Base-by-base conservation (phyloP, 768 basidiomycete genomes). In the Amanita muscaria region DNA sequence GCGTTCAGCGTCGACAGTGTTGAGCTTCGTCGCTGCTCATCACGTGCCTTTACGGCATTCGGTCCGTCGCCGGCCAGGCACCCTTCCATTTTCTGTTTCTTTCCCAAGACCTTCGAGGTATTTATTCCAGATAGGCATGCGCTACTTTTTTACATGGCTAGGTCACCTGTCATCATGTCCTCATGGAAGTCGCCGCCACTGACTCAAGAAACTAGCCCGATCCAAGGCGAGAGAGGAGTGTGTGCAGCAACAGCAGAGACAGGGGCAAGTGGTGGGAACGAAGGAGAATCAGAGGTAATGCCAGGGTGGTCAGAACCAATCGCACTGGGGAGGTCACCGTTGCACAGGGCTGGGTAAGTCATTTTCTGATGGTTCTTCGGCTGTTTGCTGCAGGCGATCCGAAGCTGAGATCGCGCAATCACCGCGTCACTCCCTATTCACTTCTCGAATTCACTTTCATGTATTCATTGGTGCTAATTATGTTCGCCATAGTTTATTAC, bases 401-500 rank as follows among this genome's bases (percentile, higher is more conserved):
- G 40, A 29, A 12, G 23, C 22, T 25, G 5, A 29, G 12, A 6
- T 29, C 27, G 27, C 19, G 22, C 27, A 25, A 11, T 14, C 27
- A 5, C 24, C 25, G 19, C 22, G 40, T 27, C 15, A 15, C n/a
- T 23, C 15, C 30, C 4, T n/a, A n/a, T n/a, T n/a, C n/a, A n/a
- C n/a, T n/a, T n/a, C n/a, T n/a, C n/a, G n/a, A n/a, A n/a, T n/a
- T n/a, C n/a, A n/a, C n/a, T n/a, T n/a, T n/a, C n/a, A n/a, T n/a
- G n/a, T n/a, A n/a, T n/a, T n/a, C n/a, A n/a, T n/a, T n/a, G n/a
- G n/a, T n/a, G n/a, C n/a, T n/a, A n/a, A n/a, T n/a, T n/a, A n/a
- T n/a, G n/a, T n/a, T n/a, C n/a, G n/a, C n/a, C n/a, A 23, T 46
- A 83, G 80, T 22, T 64, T 82, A 49, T 67, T 83, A 14, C 79